Percentiles rank a stretch among this genome's conserved stretches.
phyloP scores from a whole-genome alignment of 192 early-diverging fungal genomes.

The Backusella psychrophila region DNA sequence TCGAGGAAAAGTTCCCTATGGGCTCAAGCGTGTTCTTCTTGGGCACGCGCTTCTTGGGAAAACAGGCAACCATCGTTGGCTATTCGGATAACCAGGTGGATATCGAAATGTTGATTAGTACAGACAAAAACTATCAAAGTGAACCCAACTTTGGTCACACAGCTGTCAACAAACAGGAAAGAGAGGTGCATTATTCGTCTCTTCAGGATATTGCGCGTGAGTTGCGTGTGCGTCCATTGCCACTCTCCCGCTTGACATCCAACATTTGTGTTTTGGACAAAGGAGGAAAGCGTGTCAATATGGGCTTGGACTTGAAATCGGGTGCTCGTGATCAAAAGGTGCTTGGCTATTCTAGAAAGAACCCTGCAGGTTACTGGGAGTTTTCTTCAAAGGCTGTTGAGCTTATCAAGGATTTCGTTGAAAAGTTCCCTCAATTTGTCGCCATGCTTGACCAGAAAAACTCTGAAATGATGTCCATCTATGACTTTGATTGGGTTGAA shows the following conservation, averaged over 20 bases:
- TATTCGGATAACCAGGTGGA: slow-evolving; percentile 43
- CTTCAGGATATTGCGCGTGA: slow-evolving; percentile 66
- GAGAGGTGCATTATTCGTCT: slow-evolving; percentile 35
- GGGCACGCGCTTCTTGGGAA: slow-evolving; percentile 71
- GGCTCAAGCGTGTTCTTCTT: slow-evolving; percentile 78
- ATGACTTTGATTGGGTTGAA: slow-evolving; percentile 37
- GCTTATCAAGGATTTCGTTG: slow-evolving; percentile 71
- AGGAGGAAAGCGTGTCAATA: slow-evolving; percentile 58
- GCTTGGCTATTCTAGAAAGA: slow-evolving; percentile 82
- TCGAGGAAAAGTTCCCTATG: slow-evolving; percentile 73
- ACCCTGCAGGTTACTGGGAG: slow-evolving; percentile 74
- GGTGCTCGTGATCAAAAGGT: slow-evolving; percentile 86
- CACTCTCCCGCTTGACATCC: slow-evolving; percentile 85
- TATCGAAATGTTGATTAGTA: slow-evolving; percentile 43
- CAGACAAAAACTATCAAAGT: slow-evolving; percentile 7
- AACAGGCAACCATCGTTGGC: slow-evolving; percentile 62
- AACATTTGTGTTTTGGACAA: slow-evolving; percentile 66
- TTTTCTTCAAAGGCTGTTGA: slow-evolving; percentile 77
- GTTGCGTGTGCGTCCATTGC: slow-evolving; percentile 59
- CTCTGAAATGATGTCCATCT: background rate
- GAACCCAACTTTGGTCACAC: slow-evolving; percentile 51
- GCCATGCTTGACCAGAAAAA: background rate
- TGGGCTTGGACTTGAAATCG: slow-evolving; percentile 92
- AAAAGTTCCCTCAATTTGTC: slow-evolving; percentile 52
- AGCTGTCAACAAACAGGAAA: slow-evolving; percentile 36